phyloP scores from a whole-genome alignment of 305 asterid species.

The Solanum hybrid region DNA sequence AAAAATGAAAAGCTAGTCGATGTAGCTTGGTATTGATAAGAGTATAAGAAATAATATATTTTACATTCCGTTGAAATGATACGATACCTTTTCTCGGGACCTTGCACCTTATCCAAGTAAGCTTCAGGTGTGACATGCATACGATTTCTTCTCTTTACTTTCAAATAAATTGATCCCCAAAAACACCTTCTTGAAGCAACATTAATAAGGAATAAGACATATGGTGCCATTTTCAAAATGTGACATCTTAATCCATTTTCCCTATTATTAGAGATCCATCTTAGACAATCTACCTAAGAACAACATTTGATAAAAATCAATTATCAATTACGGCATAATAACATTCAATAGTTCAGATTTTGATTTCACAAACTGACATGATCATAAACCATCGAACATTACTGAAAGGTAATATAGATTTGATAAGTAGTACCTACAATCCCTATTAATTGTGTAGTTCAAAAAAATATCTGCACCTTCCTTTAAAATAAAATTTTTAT shows the following conservation, averaged over 20 bases:
- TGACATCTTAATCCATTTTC: background rate
- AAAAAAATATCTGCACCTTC: no score
- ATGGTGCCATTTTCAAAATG: background rate
- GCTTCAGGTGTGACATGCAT: background rate
- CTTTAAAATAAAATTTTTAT: no score
- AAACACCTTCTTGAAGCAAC: background rate
- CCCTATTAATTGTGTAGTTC: no score
- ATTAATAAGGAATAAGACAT: background rate
- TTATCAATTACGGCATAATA: background rate
- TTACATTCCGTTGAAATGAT: background rate
- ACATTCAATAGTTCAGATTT: background rate
- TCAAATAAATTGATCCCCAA: background rate
- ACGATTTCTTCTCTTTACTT: background rate
- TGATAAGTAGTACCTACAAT: no score
- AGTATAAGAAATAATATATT: background rate
- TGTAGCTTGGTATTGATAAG: background rate
- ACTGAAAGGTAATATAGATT: background rate
- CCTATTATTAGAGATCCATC: background rate
- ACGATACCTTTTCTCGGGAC: background rate
- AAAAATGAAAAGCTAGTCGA: background rate
- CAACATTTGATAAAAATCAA: background rate
- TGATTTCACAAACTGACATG: background rate
- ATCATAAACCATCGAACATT: background rate
- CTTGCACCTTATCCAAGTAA: background rate
- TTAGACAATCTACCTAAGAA: background rate